These are phyloP conservation scores for Jimgerdemannia flammicorona DNA, from an alignment of 192 early-diverging fungal species.

Conservation along the genomic window DNA sequence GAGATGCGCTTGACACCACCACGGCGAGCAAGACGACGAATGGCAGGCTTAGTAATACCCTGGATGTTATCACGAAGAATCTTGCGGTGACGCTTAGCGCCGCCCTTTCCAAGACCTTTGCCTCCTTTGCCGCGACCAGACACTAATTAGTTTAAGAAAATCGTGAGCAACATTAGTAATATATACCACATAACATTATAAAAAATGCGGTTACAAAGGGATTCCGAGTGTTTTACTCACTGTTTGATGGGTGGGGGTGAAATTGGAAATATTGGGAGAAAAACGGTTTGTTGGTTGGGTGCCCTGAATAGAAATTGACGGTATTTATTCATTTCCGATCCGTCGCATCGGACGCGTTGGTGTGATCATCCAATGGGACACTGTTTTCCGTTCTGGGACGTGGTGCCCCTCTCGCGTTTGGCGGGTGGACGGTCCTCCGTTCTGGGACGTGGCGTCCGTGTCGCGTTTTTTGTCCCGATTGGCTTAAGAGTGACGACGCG, in stretches of 20 bases:
- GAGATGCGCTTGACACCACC: constrained; percentile 99
- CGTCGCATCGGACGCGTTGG: neutral
- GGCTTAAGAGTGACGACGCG: too few relatives aligned
- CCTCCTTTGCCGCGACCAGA: constrained; percentile 99
- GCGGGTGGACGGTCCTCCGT: too few relatives aligned
- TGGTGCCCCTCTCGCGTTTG: neutral
- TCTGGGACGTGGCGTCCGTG: too few relatives aligned
- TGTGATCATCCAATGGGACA: neutral
- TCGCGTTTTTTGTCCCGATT: too few relatives aligned
- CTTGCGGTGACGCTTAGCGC: constrained; percentile 99
- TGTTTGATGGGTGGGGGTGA: neutral
- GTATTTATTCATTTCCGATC: neutral
- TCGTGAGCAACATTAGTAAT: neutral
- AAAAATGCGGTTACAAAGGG: neutral
- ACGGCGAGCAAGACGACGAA: constrained; percentile 98
- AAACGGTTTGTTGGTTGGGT: neutral
- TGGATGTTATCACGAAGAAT: constrained; percentile 99
- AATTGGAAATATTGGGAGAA: neutral
- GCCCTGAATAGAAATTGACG: neutral
- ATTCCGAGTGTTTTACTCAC: neutral
- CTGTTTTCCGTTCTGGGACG: neutral
- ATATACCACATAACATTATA: neutral
- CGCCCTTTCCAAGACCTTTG: constrained; percentile 99
- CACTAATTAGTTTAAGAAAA: constrained; percentile 51
- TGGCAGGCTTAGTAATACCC: constrained; percentile 97